These are phyloP conservation scores for Tylopilus orsonianus DNA, from an alignment of 1,284 basidiomycete species.

Conservation along the genomic window DNA sequence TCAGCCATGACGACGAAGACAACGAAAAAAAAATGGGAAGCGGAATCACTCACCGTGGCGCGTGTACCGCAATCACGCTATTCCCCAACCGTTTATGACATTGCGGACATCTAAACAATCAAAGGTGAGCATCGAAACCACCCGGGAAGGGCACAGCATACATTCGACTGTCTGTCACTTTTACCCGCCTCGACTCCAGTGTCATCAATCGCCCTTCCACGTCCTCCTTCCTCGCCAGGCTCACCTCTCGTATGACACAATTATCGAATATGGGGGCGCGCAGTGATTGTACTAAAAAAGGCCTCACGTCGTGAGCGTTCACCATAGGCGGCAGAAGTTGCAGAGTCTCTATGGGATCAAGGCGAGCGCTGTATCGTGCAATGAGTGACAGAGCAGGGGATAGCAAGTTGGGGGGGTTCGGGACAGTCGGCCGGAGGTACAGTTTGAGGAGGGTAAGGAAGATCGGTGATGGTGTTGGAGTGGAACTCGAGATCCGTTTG, in stretches of 20 bases:
- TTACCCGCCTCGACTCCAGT: constrained; percentile 81
- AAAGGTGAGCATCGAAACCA: background rate
- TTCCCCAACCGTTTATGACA: constrained; percentile 94
- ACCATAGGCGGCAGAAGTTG: constrained; percentile 88
- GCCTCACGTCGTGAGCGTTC: constrained; percentile 73
- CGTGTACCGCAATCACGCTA: constrained; percentile 93
- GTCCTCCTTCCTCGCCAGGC: constrained; percentile 71
- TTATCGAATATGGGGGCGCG: constrained; percentile 67
- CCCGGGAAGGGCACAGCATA: constrained; percentile 39
- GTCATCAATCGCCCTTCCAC: constrained; percentile 70
- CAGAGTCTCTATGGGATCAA: constrained; percentile 81
- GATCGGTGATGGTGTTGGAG: constrained; percentile 60
- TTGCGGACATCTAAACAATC: constrained; percentile 75
- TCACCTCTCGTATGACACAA: constrained; percentile 65
- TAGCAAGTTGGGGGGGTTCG: constrained; percentile 54
- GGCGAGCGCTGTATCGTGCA: constrained; percentile 74
- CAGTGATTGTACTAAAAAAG: constrained; percentile 78
- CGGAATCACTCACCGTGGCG: constrained; percentile 60
- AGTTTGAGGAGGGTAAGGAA: constrained; percentile 86
- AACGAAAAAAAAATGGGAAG: background rate
- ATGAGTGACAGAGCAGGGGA: constrained; percentile 83
- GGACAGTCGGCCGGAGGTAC: constrained; percentile 75
- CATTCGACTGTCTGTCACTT: constrained; percentile 90
- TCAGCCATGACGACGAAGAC: background rate
- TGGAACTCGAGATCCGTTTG: constrained; percentile 69